Base-by-base conservation (phyloP, 257 asterid species). In the Linderniella brevidens region DNA sequence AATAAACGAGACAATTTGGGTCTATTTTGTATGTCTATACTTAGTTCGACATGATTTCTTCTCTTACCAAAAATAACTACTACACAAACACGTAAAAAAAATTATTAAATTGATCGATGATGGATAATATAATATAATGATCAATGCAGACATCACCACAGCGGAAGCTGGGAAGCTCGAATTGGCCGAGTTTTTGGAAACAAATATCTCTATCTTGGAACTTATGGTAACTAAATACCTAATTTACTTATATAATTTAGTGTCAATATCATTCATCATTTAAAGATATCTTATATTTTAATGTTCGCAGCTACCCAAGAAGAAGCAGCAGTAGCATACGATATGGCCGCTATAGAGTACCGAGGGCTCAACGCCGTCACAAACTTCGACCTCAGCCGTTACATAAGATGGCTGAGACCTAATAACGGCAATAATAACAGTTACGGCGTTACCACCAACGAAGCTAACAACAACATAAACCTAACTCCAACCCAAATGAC, bases 81-180 rank as follows among this genome's bases (percentile, higher is more conserved):
- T n/a, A n/a, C n/a, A n/a, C n/a, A n/a, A n/a, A n/a, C n/a, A n/a
- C n/a, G n/a, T n/a, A 25, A 2, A 25, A 25, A 25, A 25, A 25
- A 25, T 6, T 3, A 25, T 25, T 25, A 2, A 25, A 25, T 6
- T 6, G 32, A 25, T 25, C 32, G 32, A 25, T 25, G 32, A 19
- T 13, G n/a, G n/a, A 25, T 9, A 8, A 37, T n/a, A 0, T 11
- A 41, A 9, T 17, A 42, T 29, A 14, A 61, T 39, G 1, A 32
- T n/a, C n/a, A n/a, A n/a, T n/a, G n/a, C 67, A 88, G 97, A 44
- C 97, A 88, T 54, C 97, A 88, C 60, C 95, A 88, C 47, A 88
- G 83, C 59, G 97, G 97, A 47, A 68, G 97, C 75, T 88, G 97
- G 97, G 97, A 88, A 61, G 97, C 97, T 63, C 78, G 97, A 16